These are phyloP conservation scores for Aegilops tauschii DNA, from an alignment of 176 grass and related monocot genomes.

Conservation along the genomic window DNA sequence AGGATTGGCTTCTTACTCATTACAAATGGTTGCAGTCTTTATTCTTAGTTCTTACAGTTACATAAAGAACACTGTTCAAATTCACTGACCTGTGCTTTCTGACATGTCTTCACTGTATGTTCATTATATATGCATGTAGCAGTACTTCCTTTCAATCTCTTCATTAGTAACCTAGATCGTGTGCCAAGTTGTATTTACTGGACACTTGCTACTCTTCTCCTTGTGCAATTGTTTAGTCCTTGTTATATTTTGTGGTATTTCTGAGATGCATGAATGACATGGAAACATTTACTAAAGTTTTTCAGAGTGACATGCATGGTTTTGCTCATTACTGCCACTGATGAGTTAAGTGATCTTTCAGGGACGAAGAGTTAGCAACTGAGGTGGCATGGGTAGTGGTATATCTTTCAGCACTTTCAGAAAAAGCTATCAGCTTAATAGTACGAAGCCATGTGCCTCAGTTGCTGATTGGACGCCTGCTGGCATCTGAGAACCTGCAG, in stretches of 20 bases:
- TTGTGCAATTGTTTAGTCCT: background rate
- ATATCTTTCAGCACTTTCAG: constrained; percentile 92
- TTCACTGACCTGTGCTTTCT: background rate
- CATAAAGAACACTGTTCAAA: background rate
- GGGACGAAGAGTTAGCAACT: constrained; percentile 82
- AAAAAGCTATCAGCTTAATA: constrained; percentile 58
- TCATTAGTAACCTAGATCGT: background rate
- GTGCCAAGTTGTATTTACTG: background rate
- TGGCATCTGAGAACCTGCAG: constrained; percentile 76
- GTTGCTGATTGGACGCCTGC: constrained; percentile 64
- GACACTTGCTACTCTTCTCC: background rate
- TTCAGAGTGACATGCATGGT: background rate
- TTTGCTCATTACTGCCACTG: constrained; percentile 9
- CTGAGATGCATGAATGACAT: background rate
- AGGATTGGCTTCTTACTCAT: background rate
- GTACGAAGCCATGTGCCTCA: constrained; percentile 58
- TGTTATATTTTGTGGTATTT: background rate
- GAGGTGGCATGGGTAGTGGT: constrained; percentile 97
- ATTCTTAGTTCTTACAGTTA: background rate
- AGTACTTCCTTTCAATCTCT: background rate
- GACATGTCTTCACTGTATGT: background rate
- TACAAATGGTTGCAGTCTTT: background rate
- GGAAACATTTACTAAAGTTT: background rate
- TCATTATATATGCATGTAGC: background rate
- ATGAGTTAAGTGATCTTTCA: constrained; percentile 31